phyloP scores from a whole-genome alignment of 106 monocot species.

The Dactylorhiza incarnata region DNA sequence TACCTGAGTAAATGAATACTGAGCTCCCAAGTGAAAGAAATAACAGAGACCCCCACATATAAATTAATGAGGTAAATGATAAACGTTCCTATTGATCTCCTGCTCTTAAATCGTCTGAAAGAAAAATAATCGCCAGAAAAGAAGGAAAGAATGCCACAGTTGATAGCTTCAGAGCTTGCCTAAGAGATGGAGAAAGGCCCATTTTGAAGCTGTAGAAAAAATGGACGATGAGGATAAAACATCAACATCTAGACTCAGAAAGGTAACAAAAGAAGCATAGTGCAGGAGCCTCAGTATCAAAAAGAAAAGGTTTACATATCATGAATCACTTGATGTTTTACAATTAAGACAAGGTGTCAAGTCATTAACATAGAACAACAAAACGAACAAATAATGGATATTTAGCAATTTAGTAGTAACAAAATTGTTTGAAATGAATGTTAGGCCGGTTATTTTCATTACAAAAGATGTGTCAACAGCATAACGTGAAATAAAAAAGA shows the following conservation, averaged over 20 bases:
- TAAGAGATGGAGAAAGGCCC: slow-evolving; percentile 46
- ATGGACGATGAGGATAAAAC: slow-evolving; percentile 58
- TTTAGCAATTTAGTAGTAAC: neutral
- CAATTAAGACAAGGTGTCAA: neutral
- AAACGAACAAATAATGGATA: neutral
- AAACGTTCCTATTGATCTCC: slow-evolving; percentile 26
- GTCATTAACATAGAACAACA: neutral
- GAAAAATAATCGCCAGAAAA: slow-evolving; percentile 31
- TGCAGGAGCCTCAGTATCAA: neutral
- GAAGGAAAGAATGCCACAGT: slow-evolving; percentile 43
- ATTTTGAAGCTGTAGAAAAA: slow-evolving; percentile 94
- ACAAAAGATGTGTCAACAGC: neutral
- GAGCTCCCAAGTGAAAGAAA: slow-evolving; percentile 85
- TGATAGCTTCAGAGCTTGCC: slow-evolving; percentile 60
- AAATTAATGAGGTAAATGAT: slow-evolving; percentile 44
- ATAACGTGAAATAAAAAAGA: neutral
- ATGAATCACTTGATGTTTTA: neutral
- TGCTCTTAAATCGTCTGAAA: slow-evolving; percentile 37
- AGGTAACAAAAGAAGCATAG: neutral
- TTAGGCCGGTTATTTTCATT: neutral
- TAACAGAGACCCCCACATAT: slow-evolving; percentile 33
- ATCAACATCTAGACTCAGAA: neutral
- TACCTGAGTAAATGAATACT: slow-evolving; percentile 88
- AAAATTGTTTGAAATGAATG: neutral
- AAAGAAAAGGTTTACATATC: neutral